phyloP scores from a whole-genome alignment of 805 yeast genomes.

The Blastobotrys mokoenaii region DNA sequence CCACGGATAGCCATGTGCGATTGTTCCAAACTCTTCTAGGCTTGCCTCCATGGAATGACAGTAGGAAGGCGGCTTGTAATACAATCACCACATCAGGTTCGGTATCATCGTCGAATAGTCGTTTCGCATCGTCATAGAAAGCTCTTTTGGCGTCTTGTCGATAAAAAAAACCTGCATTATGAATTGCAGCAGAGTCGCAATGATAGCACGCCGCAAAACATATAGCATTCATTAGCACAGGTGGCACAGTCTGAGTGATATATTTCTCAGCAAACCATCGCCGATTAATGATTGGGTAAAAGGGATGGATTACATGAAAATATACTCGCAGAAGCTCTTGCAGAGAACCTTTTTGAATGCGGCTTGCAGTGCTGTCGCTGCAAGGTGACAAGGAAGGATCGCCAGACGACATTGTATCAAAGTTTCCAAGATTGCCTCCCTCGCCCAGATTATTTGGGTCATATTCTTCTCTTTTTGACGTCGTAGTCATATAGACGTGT shows the following conservation, averaged over 20 bases:
- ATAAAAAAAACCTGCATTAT: not conserved
- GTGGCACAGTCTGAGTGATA: constrained; percentile 2
- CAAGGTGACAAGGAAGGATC: not conserved
- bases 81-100: constrained; percentile 56
- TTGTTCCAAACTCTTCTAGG: constrained; percentile 41
- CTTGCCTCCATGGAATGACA: constrained; percentile 67
- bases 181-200: constrained; percentile 32
- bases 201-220: constrained; percentile 11
- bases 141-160: constrained; percentile 11
- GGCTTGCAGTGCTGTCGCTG: not conserved
- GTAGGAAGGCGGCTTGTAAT: constrained; percentile 51
- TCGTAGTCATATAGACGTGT: constrained; percentile 5
- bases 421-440: not conserved
- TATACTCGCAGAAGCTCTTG: constrained; percentile 5
- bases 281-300: constrained; percentile 11
- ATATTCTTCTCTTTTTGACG: not conserved
- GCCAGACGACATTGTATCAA: not conserved
- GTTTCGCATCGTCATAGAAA: constrained; percentile 63
- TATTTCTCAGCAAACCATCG: constrained; percentile 9
- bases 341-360: constrained; percentile 1
- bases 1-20: constrained; percentile 10
- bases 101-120: constrained; percentile 58
- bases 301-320: constrained; percentile 10
- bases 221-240: constrained; percentile 10
- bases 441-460: no score